Conservation (phyloP, 1,139 yeast genomes). For the Taphrina communis region DNA sequence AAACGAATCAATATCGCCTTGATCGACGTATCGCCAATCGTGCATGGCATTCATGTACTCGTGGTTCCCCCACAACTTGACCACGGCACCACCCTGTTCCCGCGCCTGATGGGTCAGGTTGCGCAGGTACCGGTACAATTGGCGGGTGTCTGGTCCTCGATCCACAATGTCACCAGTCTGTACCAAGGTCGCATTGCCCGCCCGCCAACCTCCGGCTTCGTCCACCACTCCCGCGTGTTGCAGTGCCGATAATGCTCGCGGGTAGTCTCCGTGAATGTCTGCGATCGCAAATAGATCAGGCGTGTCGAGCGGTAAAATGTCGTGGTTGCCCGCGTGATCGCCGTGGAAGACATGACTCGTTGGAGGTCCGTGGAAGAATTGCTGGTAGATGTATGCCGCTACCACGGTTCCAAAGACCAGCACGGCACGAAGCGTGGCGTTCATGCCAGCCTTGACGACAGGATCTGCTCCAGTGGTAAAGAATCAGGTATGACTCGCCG, state of each 20-base stretch:
- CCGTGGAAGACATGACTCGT: too few species aligned
- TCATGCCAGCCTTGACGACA: background rate
- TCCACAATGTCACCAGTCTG: constrained; percentile 43
- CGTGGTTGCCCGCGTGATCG: background rate
- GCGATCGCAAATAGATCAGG: constrained; percentile 41
- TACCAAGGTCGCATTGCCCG: constrained; percentile 38
- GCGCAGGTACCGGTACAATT: constrained; percentile 34
- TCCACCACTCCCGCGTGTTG: constrained; percentile 39
- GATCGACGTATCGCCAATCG: constrained; percentile 43
- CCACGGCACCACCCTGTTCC: constrained; percentile 31
- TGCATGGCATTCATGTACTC: constrained; percentile 42
- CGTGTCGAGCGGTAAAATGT: constrained; percentile 6
- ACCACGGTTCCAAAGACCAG: constrained; percentile 10
- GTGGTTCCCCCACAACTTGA: constrained; percentile 42
- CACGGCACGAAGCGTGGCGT: constrained; percentile 15
- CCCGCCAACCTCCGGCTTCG: constrained; percentile 26
- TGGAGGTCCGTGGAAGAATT: constrained; percentile 12
- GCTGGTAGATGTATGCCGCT: constrained; percentile 22
- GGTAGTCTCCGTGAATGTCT: constrained; percentile 42
- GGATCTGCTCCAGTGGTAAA: too few species aligned
- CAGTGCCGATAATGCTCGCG: constrained; percentile 35
- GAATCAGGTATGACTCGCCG: too few species aligned
- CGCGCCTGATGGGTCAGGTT: constrained; percentile 34
- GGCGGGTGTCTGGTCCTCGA: constrained; percentile 42
- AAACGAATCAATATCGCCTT: constrained; percentile 27